Conservation (phyloP, 1,284 basidiomycete species). For the Cystobasidium pallidum region DNA sequence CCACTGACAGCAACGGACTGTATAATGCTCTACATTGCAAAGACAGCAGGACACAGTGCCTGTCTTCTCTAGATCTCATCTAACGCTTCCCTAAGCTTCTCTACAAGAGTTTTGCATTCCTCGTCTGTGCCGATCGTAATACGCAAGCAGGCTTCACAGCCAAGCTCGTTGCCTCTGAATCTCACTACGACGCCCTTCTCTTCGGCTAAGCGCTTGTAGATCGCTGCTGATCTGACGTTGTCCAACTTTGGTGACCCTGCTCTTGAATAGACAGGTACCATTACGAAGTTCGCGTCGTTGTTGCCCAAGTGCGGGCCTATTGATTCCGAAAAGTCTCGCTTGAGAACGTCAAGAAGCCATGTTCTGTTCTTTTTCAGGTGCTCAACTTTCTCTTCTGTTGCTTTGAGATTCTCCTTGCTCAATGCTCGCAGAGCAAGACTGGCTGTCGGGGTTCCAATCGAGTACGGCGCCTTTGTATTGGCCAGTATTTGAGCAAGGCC, state of each 20-base stretch:
- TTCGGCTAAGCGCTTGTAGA: slow-evolving; percentile 87
- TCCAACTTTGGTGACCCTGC: slow-evolving; percentile 62
- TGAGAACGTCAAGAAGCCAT: slow-evolving; percentile 38
- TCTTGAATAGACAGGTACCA: slow-evolving; percentile 73
- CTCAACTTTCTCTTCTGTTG: slow-evolving; percentile 42
- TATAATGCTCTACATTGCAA: background rate
- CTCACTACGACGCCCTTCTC: slow-evolving; percentile 74
- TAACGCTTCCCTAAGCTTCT: slow-evolving; percentile 48
- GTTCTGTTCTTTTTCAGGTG: slow-evolving; percentile 48
- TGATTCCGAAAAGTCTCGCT: slow-evolving; percentile 58
- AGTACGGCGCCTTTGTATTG: slow-evolving; percentile 98
- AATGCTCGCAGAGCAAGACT: slow-evolving; percentile 79
- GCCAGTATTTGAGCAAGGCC: slow-evolving; percentile 86
- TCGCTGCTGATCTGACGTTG: slow-evolving; percentile 68
- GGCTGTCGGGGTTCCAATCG: slow-evolving; percentile 89
- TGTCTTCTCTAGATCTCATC: slow-evolving; percentile 39
- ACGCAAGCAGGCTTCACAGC: slow-evolving; percentile 84
- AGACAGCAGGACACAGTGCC: background rate
- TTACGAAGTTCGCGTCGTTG: slow-evolving; percentile 89
- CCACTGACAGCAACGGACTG: too few species aligned
- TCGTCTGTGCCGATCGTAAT: slow-evolving; percentile 85
- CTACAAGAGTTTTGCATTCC: slow-evolving; percentile 65
- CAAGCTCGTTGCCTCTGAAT: slow-evolving; percentile 81
- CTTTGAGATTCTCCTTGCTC: slow-evolving; percentile 59
- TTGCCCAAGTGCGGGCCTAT: slow-evolving; percentile 76